Conservation (phyloP, 305 asterid genomes). For the Fraxinus xanthoxyloides region DNA sequence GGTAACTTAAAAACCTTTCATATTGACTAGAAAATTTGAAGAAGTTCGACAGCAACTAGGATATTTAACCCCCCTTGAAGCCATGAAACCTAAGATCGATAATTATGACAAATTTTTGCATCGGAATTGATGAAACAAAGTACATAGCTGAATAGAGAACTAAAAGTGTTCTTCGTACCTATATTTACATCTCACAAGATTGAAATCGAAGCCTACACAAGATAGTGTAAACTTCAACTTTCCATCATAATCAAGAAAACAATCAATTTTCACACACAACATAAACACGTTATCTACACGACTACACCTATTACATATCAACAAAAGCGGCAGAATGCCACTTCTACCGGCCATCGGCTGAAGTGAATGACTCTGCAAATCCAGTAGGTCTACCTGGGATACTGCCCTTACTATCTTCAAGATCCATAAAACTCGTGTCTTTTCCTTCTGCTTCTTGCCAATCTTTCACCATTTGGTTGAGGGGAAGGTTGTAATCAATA, state of each 20-base stretch:
- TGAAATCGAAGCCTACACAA: not conserved
- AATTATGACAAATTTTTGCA: not conserved
- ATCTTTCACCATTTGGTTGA: conserved; percentile 83
- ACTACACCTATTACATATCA: conserved; percentile 28
- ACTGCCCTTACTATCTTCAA: conserved; percentile 82
- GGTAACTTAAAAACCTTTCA: too few relatives aligned
- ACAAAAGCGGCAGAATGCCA: not conserved
- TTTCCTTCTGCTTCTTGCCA: conserved; percentile 88
- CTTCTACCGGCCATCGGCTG: conserved; percentile 68
- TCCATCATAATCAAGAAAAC: conserved; percentile 1
- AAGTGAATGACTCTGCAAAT: conserved; percentile 82
- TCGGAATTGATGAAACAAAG: not conserved
- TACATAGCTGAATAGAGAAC: not conserved
- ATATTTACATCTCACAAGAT: conserved; percentile 15
- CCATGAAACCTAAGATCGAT: not conserved
- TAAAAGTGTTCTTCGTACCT: conserved; percentile 4
- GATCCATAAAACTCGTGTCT: conserved; percentile 51
- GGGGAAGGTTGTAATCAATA: conserved; percentile 85
- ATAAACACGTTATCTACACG: conserved; percentile 34
- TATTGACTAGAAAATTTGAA: too few relatives aligned
- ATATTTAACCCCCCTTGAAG: too few relatives aligned
- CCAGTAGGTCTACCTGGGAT: conserved; percentile 83
- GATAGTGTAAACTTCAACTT: not conserved
- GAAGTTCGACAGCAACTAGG: too few relatives aligned
- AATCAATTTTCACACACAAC: conserved; percentile 16